Evolutionary conservation across 2,329 filamentous ascomycete species (phyloP).

Genomic region (Botryosphaeria dothidea): DNA sequence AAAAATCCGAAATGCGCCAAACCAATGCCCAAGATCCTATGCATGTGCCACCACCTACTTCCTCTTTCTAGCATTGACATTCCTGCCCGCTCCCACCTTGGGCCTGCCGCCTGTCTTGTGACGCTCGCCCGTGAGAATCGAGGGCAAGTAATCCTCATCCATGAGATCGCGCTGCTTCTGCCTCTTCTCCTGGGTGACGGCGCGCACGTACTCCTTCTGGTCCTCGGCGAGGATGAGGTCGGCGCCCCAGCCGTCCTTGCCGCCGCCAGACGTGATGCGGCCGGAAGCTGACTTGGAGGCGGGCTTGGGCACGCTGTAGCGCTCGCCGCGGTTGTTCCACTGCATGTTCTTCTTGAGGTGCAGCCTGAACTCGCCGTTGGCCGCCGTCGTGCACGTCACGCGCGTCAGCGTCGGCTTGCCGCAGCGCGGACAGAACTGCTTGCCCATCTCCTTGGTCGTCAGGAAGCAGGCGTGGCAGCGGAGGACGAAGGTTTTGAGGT

Average conservation of each 20-base stretch:
- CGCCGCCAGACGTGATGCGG: slow-evolving; percentile 65
- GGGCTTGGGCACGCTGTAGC: slow-evolving; percentile 91
- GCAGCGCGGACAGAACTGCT: slow-evolving; percentile 91
- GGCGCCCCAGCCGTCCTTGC: slow-evolving; percentile 83
- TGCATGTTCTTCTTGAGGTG: slow-evolving; percentile 95
- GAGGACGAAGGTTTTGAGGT: slow-evolving; percentile 84
- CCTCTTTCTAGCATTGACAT: slow-evolving; percentile 75
- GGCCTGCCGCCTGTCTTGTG: slow-evolving; percentile 65
- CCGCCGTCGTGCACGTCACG: slow-evolving; percentile 81
- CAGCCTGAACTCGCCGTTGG: slow-evolving; percentile 76
- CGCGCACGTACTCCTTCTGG: slow-evolving; percentile 84
- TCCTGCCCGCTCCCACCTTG: slow-evolving; percentile 80
- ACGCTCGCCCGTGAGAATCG: slow-evolving; percentile 79
- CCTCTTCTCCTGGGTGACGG: slow-evolving; percentile 64
- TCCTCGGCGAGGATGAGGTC: slow-evolving; percentile 87
- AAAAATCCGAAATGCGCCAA: not conserved
- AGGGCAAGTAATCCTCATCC: slow-evolving; percentile 91
- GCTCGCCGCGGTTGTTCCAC: slow-evolving; percentile 90
- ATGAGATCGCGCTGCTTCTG: slow-evolving; percentile 78
- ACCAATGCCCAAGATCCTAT: not conserved
- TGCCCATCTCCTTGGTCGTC: slow-evolving; percentile 77
- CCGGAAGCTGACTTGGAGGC: slow-evolving; percentile 78
- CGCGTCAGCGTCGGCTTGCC: slow-evolving; percentile 84
- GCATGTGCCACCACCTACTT: slow-evolving; percentile 30
- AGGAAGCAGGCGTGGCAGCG: slow-evolving; percentile 82